These are phyloP conservation scores for Penicillium desertorum DNA, from an alignment of 495 filamentous ascomycete genomes.

Conservation along the genomic window DNA sequence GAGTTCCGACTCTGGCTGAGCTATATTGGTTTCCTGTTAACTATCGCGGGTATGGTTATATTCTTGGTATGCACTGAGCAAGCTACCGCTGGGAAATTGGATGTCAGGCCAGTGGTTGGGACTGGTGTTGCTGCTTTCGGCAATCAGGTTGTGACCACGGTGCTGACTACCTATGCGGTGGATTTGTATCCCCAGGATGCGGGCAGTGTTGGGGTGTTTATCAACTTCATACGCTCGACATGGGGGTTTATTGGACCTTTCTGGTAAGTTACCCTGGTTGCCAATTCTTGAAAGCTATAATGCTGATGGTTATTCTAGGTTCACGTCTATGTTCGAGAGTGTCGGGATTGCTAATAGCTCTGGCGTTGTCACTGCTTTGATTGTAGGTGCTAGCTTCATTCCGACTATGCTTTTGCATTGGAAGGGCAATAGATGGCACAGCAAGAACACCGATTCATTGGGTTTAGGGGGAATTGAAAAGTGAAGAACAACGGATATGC, in stretches of 20 bases:
- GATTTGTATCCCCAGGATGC: constrained; percentile 53
- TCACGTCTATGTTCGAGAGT: no score
- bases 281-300: no score
- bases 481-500: no score
- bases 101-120: constrained; percentile 51
- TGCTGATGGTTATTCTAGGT: no score
- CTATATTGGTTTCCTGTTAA: constrained; percentile 49
- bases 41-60: constrained; percentile 50
- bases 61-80: constrained; percentile 51
- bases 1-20: constrained; percentile 55
- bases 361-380: no score
- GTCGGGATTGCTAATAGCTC: no score
- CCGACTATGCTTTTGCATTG: no score
- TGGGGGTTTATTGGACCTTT: constrained; percentile 63
- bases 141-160: constrained; percentile 58
- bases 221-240: constrained; percentile 54
- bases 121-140: constrained; percentile 52
- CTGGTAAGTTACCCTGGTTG: constrained; percentile 36
- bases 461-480: no score
- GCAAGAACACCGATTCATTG: no score
- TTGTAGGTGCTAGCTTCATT: no score
- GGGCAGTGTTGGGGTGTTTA: constrained; percentile 54
- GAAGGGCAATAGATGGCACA: no score
- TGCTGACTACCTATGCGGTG: constrained; percentile 57
- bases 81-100: constrained; percentile 41